Evolutionary conservation across 2,329 filamentous ascomycete species (phyloP).

Genomic region (Cryoendolithus antarcticus): DNA sequence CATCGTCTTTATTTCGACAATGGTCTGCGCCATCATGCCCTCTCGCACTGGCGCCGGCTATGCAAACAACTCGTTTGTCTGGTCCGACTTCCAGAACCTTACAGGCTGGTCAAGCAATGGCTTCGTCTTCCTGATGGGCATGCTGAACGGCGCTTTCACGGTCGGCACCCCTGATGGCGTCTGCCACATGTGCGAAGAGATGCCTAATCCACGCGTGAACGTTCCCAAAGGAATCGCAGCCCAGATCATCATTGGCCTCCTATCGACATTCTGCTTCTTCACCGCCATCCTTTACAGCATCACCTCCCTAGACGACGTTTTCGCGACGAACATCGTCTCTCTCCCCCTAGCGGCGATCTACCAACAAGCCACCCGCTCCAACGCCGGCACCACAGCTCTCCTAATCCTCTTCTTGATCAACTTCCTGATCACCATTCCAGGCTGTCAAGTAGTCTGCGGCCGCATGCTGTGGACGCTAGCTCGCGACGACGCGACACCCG

Average conservation of each 20-base stretch:
- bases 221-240: slow-evolving; percentile 43
- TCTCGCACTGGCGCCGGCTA: slow-evolving; percentile 29
- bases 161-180: slow-evolving; percentile 52
- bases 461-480: slow-evolving; percentile 52
- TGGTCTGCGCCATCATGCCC: slow-evolving; percentile 46
- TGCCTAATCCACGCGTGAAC: slow-evolving; percentile 38
- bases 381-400: slow-evolving; percentile 30
- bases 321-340: slow-evolving; percentile 29
- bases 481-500: slow-evolving; percentile 44
- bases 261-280: slow-evolving; percentile 37
- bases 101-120: slow-evolving; percentile 37
- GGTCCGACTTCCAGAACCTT: slow-evolving; percentile 30
- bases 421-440: slow-evolving; percentile 40
- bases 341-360: slow-evolving; percentile 56
- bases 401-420: slow-evolving; percentile 38
- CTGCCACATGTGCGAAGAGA: slow-evolving; percentile 54
- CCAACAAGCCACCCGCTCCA: slow-evolving; percentile 32
- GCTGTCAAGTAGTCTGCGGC: slow-evolving; percentile 48
- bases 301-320: slow-evolving; percentile 43
- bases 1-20: slow-evolving; percentile 41
- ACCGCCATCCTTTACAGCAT: slow-evolving; percentile 41
- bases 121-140: slow-evolving; percentile 49
- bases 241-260: slow-evolving; percentile 39
- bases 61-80: slow-evolving; percentile 27
- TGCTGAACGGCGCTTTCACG: slow-evolving; percentile 55